phyloP scores from a whole-genome alignment of 2,329 filamentous ascomycete species.

The Alternaria atra region DNA sequence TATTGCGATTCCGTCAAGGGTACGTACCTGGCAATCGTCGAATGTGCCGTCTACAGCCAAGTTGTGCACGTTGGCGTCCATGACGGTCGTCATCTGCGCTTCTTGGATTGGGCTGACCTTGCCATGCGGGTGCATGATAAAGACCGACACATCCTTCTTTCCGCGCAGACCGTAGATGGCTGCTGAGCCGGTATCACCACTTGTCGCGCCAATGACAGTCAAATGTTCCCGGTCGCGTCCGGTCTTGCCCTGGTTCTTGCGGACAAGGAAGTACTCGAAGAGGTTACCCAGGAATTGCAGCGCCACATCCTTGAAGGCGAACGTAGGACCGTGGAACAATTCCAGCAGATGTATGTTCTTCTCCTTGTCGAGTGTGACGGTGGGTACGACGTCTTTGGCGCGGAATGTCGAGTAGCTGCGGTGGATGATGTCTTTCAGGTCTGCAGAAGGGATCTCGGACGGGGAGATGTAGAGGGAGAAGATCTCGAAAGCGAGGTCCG shows the following conservation, averaged over 20 bases:
- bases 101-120: conserved; percentile 92
- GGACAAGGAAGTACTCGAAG: conserved; percentile 85
- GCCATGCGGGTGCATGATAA: conserved; percentile 92
- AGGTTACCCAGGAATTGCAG: conserved; percentile 96
- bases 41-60: conserved; percentile 89
- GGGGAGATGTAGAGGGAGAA: conserved; percentile 87
- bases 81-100: conserved; percentile 94
- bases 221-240: conserved; percentile 67
- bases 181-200: conserved; percentile 79
- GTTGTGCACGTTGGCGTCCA: conserved; percentile 93
- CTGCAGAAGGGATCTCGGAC: conserved; percentile 79
- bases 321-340: conserved; percentile 95
- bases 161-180: conserved; percentile 94
- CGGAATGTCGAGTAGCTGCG: conserved; percentile 92
- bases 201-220: conserved; percentile 54
- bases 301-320: conserved; percentile 91
- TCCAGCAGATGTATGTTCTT: conserved; percentile 86
- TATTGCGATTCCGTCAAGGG: neutral
- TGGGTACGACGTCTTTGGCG: conserved; percentile 77
- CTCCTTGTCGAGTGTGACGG: conserved; percentile 75
- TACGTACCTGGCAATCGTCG: conserved; percentile 84
- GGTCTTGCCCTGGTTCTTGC: conserved; percentile 75
- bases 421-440: conserved; percentile 83
- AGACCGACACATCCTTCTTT: conserved; percentile 96
- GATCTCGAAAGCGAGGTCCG: conserved; percentile 84